Evolutionary conservation across 164 flowering plant genomes (phyloP).

Genomic region (Sextonia rubra): DNA sequence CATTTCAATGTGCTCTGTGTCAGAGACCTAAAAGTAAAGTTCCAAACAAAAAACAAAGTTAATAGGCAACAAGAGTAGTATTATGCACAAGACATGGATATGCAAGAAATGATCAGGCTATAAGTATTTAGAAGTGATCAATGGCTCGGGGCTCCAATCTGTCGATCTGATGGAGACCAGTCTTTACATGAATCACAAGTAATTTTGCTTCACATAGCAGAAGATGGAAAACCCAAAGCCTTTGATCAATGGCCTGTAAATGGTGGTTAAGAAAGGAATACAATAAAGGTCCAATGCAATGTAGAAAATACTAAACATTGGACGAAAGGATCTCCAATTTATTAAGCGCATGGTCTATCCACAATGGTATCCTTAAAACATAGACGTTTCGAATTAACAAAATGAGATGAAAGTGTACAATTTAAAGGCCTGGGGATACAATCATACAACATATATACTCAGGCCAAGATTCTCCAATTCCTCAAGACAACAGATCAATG

Average conservation of each 20-base stretch:
- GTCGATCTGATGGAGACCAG: too few relatives aligned
- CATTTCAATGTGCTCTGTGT: conserved; percentile 36
- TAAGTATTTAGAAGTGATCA: too few relatives aligned
- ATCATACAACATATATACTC: not conserved
- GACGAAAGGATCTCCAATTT: not conserved
- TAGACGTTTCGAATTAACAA: not conserved
- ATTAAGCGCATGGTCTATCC: not conserved
- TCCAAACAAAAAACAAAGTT: too few relatives aligned
- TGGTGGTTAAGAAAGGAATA: not conserved
- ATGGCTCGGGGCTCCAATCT: too few relatives aligned
- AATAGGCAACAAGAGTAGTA: not conserved
- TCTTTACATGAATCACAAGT: not conserved
- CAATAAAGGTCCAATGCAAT: not conserved
- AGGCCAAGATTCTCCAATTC: not conserved
- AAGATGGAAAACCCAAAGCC: too few relatives aligned
- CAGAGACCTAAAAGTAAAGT: conserved; percentile 38
- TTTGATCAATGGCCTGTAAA: not conserved
- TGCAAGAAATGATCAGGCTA: not conserved
- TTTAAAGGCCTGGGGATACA: not conserved
- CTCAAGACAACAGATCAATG: not conserved
- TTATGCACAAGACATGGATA: not conserved
- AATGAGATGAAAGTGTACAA: not conserved
- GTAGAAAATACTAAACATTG: not conserved
- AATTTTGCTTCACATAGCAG: not conserved
- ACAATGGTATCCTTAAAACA: not conserved